A percentile compares a stretch with the other conserved stretches of the same genome.
Evolutionary conservation across 371 early-diverging fungal genomes (phyloP).

Genomic region (Rhizopus arrhizus): DNA sequence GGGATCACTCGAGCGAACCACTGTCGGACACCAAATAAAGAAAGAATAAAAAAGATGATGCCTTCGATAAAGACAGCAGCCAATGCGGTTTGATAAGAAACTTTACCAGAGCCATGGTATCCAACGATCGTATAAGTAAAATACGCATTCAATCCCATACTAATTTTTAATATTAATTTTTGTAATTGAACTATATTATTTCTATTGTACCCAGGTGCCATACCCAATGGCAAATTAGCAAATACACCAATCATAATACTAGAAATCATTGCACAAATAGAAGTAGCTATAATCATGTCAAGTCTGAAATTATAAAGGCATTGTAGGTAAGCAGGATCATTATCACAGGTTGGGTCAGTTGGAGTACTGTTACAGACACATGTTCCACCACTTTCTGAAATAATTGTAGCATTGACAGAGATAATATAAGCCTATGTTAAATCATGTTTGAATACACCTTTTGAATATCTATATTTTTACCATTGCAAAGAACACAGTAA

Average conservation of each 20-base stretch:
- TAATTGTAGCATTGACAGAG: slow-evolving; percentile 75
- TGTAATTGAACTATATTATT: too few relatives aligned
- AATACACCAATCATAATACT: slow-evolving; percentile 68
- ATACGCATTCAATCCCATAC: slow-evolving; percentile 81
- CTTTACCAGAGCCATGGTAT: slow-evolving; percentile 71
- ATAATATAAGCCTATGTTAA: slow-evolving; percentile 29
- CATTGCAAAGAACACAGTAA: slow-evolving; percentile 49
- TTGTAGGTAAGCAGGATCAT: slow-evolving; percentile 55
- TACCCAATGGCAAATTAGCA: slow-evolving; percentile 76
- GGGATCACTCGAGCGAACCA: slow-evolving; percentile 77
- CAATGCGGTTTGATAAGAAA: slow-evolving; percentile 71
- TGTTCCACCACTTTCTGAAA: slow-evolving; percentile 77
- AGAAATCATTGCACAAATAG: slow-evolving; percentile 68
- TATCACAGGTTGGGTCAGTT: slow-evolving; percentile 51
- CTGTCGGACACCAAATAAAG: slow-evolving; percentile 77
- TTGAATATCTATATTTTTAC: slow-evolving; percentile 12
- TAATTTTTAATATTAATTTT: neutral
- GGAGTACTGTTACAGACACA: slow-evolving; percentile 61
- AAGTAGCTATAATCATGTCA: slow-evolving; percentile 72
- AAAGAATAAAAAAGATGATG: slow-evolving; percentile 69
- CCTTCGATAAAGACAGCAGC: slow-evolving; percentile 84
- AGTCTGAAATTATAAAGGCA: slow-evolving; percentile 68
- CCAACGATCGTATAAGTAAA: slow-evolving; percentile 83
- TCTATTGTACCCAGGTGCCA: slow-evolving; percentile 63
- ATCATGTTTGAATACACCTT: neutral